Evolutionary conservation across 768 basidiomycete genomes (phyloP), one percentile per base, ranked within the genome.

Genomic region (Phylloporus sp.): DNA sequence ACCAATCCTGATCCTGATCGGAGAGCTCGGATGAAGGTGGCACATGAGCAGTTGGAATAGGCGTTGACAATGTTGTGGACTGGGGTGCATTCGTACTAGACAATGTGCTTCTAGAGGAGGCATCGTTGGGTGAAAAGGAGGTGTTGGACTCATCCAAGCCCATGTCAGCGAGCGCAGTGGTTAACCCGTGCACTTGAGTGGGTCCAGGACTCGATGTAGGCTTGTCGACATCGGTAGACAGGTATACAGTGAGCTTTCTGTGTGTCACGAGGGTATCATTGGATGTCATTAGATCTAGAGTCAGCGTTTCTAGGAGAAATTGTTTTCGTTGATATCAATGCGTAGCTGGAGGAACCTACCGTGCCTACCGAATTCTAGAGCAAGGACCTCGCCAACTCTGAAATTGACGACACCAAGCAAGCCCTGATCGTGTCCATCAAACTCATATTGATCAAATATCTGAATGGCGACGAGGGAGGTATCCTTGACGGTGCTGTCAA

Each of bases 381-480:
- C 97, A 36, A 97, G 74, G 20, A 88, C 87, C 70, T 94, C 90
- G 67, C 85, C 81, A 53, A 98, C 91, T 58, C 87, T 81, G 58
- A 98, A 80, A 67, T 98, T 98, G 61, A 98, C 95, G 15, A 98
- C 94, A 34, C 97, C 97, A 48, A 99, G 76, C 71, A 99, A 97
- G 2, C 97, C 97, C 67, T 98, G 97, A 68, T 99, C 97, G 64
- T 87, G 85, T 72, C 90, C 80, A 78, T 98, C 97, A 77, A 98
- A 98, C 73, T 98, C 98, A 69, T 92, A 85, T 72, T 98, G 95
- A 72, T 99, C 97, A 61, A 98, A 98, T 62, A 98, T 95, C 73
- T 99, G 95, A 1, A 98, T 94, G 6, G 93, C 92, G 52, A 99
- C 82, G 44, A 98, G 90, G n/a, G 95, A 97, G 18, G 91, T 91